Base-by-base conservation (phyloP, 106 monocot species). In the Phalaenopsis equestris region DNA sequence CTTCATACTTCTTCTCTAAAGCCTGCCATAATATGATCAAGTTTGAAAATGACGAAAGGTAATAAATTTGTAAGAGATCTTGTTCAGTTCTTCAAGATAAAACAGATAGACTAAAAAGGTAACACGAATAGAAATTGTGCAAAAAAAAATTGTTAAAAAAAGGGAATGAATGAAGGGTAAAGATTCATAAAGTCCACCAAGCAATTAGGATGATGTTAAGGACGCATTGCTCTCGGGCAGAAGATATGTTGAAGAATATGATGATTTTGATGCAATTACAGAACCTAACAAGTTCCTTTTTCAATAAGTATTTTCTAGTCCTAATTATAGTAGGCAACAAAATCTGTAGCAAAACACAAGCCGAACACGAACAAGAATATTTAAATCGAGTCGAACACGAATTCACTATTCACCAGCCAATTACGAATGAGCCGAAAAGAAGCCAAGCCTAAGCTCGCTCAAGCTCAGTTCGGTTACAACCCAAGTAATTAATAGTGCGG, bases 1-100 rank as follows among this genome's bases (percentile, higher is more conserved):
- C 82, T 78, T 94, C 92, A 75, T 94, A 97, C 78, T 97, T 97
- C 89, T 87, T 87, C 80, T 97, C 97, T 75, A 97, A 79, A 73
- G 82, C 88, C 97, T 97, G 83, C 80, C 75, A 67, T 55, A 74
- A 73, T 42, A 41, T 64, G 64, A 43, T 8, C 30, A 38, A 83
- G 41, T 12, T 67, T 14, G 52, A 2, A 52, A 23, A 12, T 39
- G 68, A 79, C 2, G 5, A 72, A 38, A 39, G 72, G 6, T 15
- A 41, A 2, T 52, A 39, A 72, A 72, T 61, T 58, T 52, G 52
- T 19, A 19, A 15, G 16, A 46, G 16, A 42, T 47, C 45, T 19
- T 79, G 64, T 65, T 65, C 64, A 23, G 24, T 23, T 65, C 64
- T 10, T 65, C n/a, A 65, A 65, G 64, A 65, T 65, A 23, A 30